phyloP scores from a whole-genome alignment of 2,329 filamentous ascomycete genomes.

The Fusarium clavum region DNA sequence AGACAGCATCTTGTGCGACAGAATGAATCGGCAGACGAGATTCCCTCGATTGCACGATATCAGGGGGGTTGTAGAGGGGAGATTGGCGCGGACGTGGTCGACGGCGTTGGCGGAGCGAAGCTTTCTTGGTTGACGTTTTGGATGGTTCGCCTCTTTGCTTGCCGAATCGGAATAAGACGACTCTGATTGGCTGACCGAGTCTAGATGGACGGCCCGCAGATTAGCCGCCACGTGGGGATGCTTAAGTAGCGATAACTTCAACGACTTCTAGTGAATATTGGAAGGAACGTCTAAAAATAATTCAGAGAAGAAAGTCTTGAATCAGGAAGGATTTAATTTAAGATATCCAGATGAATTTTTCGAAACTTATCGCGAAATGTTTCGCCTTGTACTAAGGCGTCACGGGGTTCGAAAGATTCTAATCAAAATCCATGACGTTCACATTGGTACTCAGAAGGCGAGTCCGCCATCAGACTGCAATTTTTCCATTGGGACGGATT shows the following conservation, averaged over 20 bases:
- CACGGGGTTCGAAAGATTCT: background rate
- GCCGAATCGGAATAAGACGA: constrained; percentile 44
- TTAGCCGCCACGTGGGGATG: constrained; percentile 45
- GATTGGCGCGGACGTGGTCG: constrained; percentile 27
- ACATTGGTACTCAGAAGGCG: constrained; percentile 6
- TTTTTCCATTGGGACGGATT: background rate
- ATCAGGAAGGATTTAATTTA: background rate
- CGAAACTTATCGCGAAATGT: background rate
- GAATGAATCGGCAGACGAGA: constrained; percentile 32
- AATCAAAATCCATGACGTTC: constrained; percentile 25
- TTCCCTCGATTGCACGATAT: constrained; percentile 36
- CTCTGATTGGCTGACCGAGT: constrained; percentile 46
- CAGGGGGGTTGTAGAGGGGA: constrained; percentile 28
- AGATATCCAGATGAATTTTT: background rate
- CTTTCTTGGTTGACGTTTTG: constrained; percentile 47
- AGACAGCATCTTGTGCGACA: constrained; percentile 56
- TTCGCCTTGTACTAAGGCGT: constrained; percentile 16
- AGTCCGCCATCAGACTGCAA: background rate
- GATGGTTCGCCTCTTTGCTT: constrained; percentile 48
- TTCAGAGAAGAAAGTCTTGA: background rate
- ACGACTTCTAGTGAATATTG: background rate
- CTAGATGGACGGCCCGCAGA: constrained; percentile 34
- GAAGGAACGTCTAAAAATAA: background rate
- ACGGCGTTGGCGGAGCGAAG: constrained; percentile 30
- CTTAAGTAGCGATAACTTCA: constrained; percentile 24